Percentiles rank a stretch among this genome's conserved stretches.
Conservation (phyloP, 345 rosid genomes). For the Salix dunnii region DNA sequence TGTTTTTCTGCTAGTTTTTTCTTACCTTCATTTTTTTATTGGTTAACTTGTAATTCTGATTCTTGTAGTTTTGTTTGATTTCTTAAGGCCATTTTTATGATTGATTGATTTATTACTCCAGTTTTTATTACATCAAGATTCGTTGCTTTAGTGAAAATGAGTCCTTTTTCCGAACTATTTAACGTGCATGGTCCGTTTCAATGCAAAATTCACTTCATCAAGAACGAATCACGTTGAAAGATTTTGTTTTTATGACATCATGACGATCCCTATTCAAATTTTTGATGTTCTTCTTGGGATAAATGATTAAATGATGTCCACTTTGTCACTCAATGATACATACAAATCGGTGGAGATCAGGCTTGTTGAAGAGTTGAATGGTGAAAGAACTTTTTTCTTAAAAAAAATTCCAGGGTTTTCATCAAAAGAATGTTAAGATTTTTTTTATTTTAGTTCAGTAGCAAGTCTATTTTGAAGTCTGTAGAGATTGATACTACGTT, state of each 20-base stretch:
- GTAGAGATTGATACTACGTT: background rate
- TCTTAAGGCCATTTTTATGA: background rate
- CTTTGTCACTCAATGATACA: background rate
- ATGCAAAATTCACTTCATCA: background rate
- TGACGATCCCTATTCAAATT: background rate
- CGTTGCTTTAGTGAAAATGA: background rate
- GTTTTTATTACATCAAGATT: background rate
- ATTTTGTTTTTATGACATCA: background rate
- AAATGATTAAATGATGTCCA: background rate
- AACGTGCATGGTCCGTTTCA: background rate
- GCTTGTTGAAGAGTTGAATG: background rate
- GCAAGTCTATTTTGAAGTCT: background rate
- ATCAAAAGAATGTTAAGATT: background rate
- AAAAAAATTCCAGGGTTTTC: background rate
- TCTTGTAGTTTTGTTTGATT: background rate
- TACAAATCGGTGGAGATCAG: too few relatives aligned
- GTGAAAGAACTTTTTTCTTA: background rate
- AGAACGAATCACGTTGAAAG: background rate
- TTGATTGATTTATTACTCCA: background rate
- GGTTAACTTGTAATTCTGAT: background rate
- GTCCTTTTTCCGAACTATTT: background rate
- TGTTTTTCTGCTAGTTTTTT: background rate
- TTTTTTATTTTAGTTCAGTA: background rate
- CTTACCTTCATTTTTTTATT: background rate
- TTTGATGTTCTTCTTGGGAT: background rate